Base-by-base conservation (phyloP, 2,329 filamentous ascomycete species). In the Fusarium decemcellulare region DNA sequence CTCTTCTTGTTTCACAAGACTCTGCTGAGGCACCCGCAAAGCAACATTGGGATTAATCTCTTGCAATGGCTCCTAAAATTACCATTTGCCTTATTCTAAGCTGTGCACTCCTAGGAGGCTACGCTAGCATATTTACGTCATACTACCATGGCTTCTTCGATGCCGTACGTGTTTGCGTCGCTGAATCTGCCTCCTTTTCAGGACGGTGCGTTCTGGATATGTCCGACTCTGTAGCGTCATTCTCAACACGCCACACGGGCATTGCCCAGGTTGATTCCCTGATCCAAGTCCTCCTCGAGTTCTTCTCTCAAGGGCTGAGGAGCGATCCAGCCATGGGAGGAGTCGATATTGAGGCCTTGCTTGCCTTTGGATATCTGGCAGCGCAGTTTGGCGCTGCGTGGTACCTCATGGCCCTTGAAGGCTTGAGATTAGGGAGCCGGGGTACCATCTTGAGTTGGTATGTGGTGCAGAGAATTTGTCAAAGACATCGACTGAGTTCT, bases 341-440 rank as follows among this genome's bases (percentile, higher is more conserved):
- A 1, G 32, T 68, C 2, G 64, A 72, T 8, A 47, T 63, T 1
- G 67, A 72, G 7, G 67, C 70, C 1, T 32, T 72, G 5, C 11
- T 72, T 1, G 64, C 70, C 0, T 72, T 72, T 53, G 59, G 44
- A 1, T 72, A 72, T n/a, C 29, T 72, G 12, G 70, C 70, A 0
- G 53, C 70, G 14, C 70, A 72, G n/a, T 72, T 72, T 39, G 65
- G 70, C 9, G 70, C 69, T 9, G 70, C 67, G 9, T 72, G 70
- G 70, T 71, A 63, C 37, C 4, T 72, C 0, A 71, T 72, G 10
- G 64, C 70, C 0, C 54, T 72, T 0, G 70, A 72, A 36, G 70
- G 70, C 0, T 11, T 72, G 30, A 59, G 70, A n/a, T n/a, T 63
- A 5, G 67, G 67, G 1, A 72, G 66, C 16, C 37, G 36, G 4